Conservation (phyloP, 768 basidiomycete genomes). For the Sarcomyxa edulis region DNA sequence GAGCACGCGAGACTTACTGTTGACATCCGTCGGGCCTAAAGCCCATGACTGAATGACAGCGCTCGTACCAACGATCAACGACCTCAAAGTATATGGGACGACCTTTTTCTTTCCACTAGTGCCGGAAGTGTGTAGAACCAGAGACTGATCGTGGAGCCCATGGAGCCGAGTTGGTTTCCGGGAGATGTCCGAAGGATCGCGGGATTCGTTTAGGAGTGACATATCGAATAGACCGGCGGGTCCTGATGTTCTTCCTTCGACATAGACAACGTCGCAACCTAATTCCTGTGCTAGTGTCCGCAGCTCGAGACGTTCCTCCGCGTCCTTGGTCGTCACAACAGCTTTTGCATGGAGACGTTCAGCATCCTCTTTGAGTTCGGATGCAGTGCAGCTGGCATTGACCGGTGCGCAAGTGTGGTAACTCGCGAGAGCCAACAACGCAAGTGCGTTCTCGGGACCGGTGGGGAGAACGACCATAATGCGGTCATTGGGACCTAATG, state of each 20-base stretch:
- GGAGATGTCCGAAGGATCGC: too few species aligned
- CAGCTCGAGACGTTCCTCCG: slow-evolving; percentile 31
- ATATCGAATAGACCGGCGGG: too few species aligned
- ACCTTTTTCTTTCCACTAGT: too few species aligned
- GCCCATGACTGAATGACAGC: too few species aligned
- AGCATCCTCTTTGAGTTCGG: slow-evolving; percentile 39
- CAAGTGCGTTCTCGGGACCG: slow-evolving; percentile 41
- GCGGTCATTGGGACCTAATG: slow-evolving; percentile 37
- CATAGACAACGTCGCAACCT: slow-evolving; percentile 32
- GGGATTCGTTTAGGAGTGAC: too few species aligned
- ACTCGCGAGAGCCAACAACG: slow-evolving; percentile 34
- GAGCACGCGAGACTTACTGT: too few species aligned
- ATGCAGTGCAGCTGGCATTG: slow-evolving; percentile 38
- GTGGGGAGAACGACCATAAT: slow-evolving; percentile 40
- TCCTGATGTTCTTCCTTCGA: slow-evolving; percentile 25
- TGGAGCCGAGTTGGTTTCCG: too few species aligned
- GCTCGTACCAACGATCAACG: too few species aligned
- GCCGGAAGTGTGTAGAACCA: too few species aligned
- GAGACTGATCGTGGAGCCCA: too few species aligned
- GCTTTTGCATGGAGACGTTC: slow-evolving; percentile 31
- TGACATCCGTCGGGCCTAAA: too few species aligned
- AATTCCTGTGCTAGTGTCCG: slow-evolving; percentile 25
- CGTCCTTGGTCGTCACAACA: slow-evolving; percentile 36
- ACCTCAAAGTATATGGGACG: too few species aligned
- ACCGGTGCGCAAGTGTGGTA: slow-evolving; percentile 45